phyloP scores from a whole-genome alignment of 176 grass and related monocot genomes.

The Musa schizocarpa region DNA sequence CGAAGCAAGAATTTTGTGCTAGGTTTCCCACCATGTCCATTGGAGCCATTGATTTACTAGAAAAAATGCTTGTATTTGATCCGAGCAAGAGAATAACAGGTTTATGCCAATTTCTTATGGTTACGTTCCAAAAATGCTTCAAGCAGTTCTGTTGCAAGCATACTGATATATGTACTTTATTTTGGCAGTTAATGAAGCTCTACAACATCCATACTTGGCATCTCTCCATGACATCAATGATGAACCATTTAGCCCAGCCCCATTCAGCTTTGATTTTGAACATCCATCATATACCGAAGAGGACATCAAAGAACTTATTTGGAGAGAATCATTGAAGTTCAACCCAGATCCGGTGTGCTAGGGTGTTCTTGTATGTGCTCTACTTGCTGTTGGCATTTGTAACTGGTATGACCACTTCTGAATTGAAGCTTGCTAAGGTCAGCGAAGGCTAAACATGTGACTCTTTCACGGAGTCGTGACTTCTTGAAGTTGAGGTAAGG shows the following conservation, averaged over 20 bases:
- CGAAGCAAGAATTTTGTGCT: slow-evolving; percentile 68
- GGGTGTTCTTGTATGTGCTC: background rate
- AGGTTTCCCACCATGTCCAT: slow-evolving; percentile 67
- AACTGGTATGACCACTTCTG: too few species aligned
- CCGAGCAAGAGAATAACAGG: slow-evolving; percentile 92
- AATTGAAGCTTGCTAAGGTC: too few species aligned
- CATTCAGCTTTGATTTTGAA: slow-evolving; percentile 89
- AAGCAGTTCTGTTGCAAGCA: slow-evolving; percentile 22
- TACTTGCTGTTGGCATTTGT: too few species aligned
- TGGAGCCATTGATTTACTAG: slow-evolving; percentile 80
- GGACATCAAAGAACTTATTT: slow-evolving; percentile 92
- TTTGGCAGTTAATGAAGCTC: slow-evolving; percentile 66
- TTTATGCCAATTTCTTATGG: slow-evolving; percentile 19
- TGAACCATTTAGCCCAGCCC: slow-evolving; percentile 61
- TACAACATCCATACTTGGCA: slow-evolving; percentile 75
- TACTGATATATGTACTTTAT: background rate
- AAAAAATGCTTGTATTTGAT: slow-evolving; percentile 97
- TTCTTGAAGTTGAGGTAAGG: too few species aligned
- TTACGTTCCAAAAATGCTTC: slow-evolving; percentile 22
- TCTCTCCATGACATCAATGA: slow-evolving; percentile 78
- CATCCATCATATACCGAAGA: slow-evolving; percentile 84
- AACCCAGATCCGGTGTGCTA: slow-evolving; percentile 66
- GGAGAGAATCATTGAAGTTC: slow-evolving; percentile 78
- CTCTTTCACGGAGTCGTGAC: too few species aligned
- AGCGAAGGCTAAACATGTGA: too few species aligned